Percentiles rank a stretch among this genome's conserved stretches.
These are phyloP conservation scores for Dactylellina drechsleri DNA, from an alignment of 2,329 filamentous ascomycete genomes.

Conservation along the genomic window DNA sequence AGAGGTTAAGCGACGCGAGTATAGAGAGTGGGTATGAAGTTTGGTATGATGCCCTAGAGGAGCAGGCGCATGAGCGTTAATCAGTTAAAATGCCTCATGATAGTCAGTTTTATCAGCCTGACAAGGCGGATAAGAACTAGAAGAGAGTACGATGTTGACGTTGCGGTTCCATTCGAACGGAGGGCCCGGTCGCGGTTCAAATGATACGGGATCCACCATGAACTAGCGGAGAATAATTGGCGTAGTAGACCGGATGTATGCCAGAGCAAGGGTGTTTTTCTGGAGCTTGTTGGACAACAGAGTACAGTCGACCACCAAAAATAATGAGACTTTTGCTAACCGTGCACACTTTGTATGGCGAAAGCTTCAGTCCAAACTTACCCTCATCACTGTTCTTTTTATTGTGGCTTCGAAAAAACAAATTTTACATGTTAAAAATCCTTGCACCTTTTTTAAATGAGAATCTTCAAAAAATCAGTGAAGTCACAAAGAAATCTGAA, in stretches of 20 bases:
- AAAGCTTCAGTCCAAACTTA: no score
- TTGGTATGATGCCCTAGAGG: slow-evolving; percentile 48
- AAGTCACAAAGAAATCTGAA: no score
- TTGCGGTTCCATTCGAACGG: neutral
- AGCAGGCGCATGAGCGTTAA: slow-evolving; percentile 14
- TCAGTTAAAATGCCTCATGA: neutral
- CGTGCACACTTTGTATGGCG: no score
- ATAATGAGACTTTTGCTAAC: no score
- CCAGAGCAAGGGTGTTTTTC: no score
- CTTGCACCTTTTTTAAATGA: no score
- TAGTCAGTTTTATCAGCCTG: slow-evolving; percentile 2
- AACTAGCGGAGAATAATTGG: neutral
- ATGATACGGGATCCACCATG: slow-evolving; percentile 6
- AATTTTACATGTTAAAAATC: no score
- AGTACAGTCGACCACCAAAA: no score
- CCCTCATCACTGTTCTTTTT: no score
- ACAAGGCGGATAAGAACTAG: neutral
- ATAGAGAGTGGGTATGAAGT: slow-evolving; percentile 34
- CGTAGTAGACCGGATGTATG: neutral
- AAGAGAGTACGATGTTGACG: neutral
- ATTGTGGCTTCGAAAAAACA: no score
- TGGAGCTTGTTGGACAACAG: no score
- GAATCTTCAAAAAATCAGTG: no score
- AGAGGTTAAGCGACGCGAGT: slow-evolving; percentile 48
- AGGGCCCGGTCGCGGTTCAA: neutral